Evolutionary conservation across 257 asterid genomes (phyloP).

Genomic region (Penstemon eatonii): DNA sequence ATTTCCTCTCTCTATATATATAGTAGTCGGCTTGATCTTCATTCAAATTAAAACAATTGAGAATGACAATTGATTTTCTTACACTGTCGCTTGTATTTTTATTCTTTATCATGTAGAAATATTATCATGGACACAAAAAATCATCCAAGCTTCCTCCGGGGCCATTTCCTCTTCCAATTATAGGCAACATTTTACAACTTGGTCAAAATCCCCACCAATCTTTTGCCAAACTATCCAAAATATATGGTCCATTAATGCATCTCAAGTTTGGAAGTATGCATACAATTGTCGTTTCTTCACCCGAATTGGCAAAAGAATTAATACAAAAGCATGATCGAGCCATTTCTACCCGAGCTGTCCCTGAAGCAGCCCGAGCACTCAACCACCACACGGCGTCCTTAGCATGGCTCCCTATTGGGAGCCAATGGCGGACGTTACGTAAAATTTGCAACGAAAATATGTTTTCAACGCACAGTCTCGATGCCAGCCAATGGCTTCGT

Average conservation of each 20-base stretch:
- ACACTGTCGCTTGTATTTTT: no score
- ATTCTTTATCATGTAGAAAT: no score
- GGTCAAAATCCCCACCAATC: not conserved
- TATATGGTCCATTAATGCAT: constrained; percentile 3
- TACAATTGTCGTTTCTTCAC: not conserved
- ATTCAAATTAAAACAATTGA: no score
- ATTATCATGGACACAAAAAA: no score
- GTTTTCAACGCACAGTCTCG: not conserved
- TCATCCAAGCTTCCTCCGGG: not conserved
- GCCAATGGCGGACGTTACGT: not conserved
- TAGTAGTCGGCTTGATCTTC: no score
- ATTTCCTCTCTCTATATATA: no score
- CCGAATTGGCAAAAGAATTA: not conserved
- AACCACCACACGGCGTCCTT: not conserved
- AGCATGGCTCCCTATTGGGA: not conserved
- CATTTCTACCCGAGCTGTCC: not conserved
- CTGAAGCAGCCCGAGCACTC: not conserved
- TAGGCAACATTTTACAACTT: not conserved
- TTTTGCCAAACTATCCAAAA: not conserved
- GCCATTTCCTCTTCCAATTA: not conserved
- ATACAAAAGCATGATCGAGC: not conserved
- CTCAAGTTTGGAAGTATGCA: constrained; percentile 5
- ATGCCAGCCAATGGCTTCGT: not conserved
- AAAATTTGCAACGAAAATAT: constrained; percentile 1
- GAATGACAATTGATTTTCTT: no score